Evolutionary conservation across 495 filamentous ascomycete species (phyloP), one percentile per base, ranked within the genome.

Genomic region (Daldinia caldariorum): DNA sequence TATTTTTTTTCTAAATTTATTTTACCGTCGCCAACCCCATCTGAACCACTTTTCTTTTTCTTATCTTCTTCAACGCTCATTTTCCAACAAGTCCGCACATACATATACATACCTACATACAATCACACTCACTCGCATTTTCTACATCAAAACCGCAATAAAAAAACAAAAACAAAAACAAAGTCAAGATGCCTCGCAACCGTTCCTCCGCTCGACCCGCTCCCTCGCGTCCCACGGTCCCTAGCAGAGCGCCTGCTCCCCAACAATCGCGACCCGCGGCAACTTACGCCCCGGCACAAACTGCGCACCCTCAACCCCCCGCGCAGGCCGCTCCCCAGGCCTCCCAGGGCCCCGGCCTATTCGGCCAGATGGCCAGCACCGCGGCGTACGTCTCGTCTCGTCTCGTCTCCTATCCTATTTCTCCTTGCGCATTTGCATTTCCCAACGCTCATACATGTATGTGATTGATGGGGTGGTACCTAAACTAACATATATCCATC

Each of bases 311-410:
- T 56, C 53, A 56, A 14, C 78, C 84, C 58, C 76, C 85, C 66
- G 80, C 86, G n/a, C 79, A 80, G 43, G 57, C 73, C 12, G 67
- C 77, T 47, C 73, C 79, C 38, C 67, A 69, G 65, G 84, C 84
- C 67, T 89, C 88, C 60, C 80, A 88, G 60, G 88, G 90, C 14
- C 87, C 90, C 5, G 92, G 92, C 69, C 85, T 94, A 6, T 89
- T 96, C 71, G 92, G 89, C 51, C 89, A 94, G 84, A 94, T 94
- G 89, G 92, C 92, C 67, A 91, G 89, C 70, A 94, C 92, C 54
- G 92, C 91, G 72, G 91, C 91, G 89, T 94, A 89, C 77, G 90
- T n/a, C n/a, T n/a, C n/a, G n/a, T n/a, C n/a, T n/a, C n/a, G n/a
- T n/a, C n/a, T n/a, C n/a, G n/a, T n/a, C n/a, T n/a, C n/a, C n/a